Conservation (phyloP, 345 rosid species). For the Gossypium longicalyx region DNA sequence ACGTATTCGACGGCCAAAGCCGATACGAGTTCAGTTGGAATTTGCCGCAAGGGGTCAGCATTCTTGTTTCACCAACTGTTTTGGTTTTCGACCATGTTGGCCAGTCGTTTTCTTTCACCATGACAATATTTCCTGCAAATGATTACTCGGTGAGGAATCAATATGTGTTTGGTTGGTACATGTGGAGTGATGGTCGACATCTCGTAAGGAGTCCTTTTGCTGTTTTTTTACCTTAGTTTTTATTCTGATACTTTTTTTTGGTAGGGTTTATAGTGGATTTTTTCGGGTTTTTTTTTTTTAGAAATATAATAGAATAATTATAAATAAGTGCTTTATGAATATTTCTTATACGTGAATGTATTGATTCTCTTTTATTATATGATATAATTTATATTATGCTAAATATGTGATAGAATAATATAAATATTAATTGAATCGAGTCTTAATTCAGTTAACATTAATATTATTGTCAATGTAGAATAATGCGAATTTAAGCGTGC, state of each 20-base stretch:
- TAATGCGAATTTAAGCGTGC: rapidly evolving
- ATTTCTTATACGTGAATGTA: no score
- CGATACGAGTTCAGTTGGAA: not conserved
- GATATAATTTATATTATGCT: no score
- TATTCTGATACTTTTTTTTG: not conserved
- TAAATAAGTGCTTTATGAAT: no score
- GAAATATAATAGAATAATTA: no score
- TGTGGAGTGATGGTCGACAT: constrained; percentile 54
- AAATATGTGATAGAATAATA: no score
- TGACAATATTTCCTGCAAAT: constrained; percentile 22
- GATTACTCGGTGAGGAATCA: not conserved
- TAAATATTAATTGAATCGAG: no score
- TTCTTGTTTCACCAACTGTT: constrained; percentile 43
- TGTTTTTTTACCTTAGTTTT: constrained; percentile 38
- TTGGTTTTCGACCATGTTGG: constrained; percentile 41
- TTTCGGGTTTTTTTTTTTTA: not conserved
- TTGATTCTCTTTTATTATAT: no score
- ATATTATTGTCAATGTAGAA: no score
- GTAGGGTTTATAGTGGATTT: not conserved
- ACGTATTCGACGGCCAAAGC: constrained; percentile 41
- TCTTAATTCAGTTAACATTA: rapidly evolving
- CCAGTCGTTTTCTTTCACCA: constrained; percentile 33
- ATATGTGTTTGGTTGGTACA: constrained; percentile 71
- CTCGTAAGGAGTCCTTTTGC: constrained; percentile 68
- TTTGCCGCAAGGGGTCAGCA: constrained; percentile 41